Evolutionary conservation across 225 moss, liverwort and hornwort genomes (phyloP), one percentile per base, ranked within the genome.

Genomic region (Polytrichum formosum): DNA sequence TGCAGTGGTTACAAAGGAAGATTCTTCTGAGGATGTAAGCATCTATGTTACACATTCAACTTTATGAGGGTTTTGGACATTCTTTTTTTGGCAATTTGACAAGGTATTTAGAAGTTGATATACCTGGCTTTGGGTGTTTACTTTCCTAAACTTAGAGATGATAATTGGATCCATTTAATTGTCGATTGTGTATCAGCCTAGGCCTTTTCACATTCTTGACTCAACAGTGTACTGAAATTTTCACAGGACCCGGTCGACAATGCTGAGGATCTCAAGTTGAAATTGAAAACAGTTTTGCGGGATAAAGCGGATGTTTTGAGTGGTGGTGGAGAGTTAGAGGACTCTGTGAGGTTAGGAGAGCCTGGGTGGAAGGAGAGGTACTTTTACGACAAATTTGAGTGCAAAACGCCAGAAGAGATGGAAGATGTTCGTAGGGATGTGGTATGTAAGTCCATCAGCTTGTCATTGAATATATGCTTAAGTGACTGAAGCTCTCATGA

Each of bases 341-440:
- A 98, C 66, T 76, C 82, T 69, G 98, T 98, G 81, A 84, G 87
- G 71, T 71, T 98, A 61, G 98, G 98, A 62, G 94, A 98, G 77
- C 87, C 92, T 72, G 98, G 98, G 70, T 98, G 98, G 98, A 94
- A 81, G 76, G 94, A 94, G 63, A 86, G 98, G 63, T 98, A 98
- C 70, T 98, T 92, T 74, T 60, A 72, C 54, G 98, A 90, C 60
- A 98, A 98, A 74, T 92, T 98, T 58, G 90, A 83, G 56, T 85
- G 88, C 30, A 76, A 73, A 56, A 85, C 90, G 69, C 67, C 83
- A 26, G 98, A 92, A 61, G 79, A 91, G 69, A 81, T 92, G 28
- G 94, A 94, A 63, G 84, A 81, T 65, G 77, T 92, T 1, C 88
- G 83, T 74, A 90, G 76, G 83, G 98, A 98, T 83, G 98, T 98